Evolutionary conservation across 1,284 basidiomycete genomes (phyloP), one percentile per base, ranked within the genome.

Genomic region (Pyrrhoderma noxium): DNA sequence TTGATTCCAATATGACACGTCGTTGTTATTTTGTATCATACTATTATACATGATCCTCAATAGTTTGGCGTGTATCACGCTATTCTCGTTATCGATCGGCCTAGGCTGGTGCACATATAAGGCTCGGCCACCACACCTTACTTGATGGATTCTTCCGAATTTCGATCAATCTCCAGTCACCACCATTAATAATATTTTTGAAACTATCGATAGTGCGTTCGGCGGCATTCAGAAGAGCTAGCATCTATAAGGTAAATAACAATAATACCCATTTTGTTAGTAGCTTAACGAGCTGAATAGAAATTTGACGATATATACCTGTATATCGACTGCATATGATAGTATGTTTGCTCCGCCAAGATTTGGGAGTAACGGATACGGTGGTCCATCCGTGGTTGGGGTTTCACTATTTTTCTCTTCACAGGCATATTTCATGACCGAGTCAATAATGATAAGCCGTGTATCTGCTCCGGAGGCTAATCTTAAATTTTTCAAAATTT

Each of bases 391-490:
- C 38, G n/a, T 40, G 7, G 5, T 40, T 40, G 5, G 5, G 7
- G 38, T 40, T 5, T 18, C 14, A 22, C 38, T 22, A n/a, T n/a
- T n/a, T 18, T 22, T n/a, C 38, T 5, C 21, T 22, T 40, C 38
- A 8, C 59, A 61, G 2, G 61, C 59, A 44, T 60, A 56, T 34
- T 50, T 53, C 8, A 61, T 48, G 21, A 60, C 36, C 9, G 54
- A 51, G 27, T 68, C 66, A 35, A 64, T 52, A 11, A 67, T 47
- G 37, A 68, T 37, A n/a, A 67, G 59, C 34, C 58, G 55, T 4
- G 66, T 62, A 11, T 51, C 43, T 13, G 16, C 40, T 0, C 36
- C 40, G 7, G 65, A 62, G 3, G 60, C 61, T 1, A 54, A 59
- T 7, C 59, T 56, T 36, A 67, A 58, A 8, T 59, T 57, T 13